A percentile compares a stretch with the other conserved stretches of the same genome.
Evolutionary conservation across 2,329 filamentous ascomycete genomes (phyloP).

Genomic region (Calonectria leucothoes): DNA sequence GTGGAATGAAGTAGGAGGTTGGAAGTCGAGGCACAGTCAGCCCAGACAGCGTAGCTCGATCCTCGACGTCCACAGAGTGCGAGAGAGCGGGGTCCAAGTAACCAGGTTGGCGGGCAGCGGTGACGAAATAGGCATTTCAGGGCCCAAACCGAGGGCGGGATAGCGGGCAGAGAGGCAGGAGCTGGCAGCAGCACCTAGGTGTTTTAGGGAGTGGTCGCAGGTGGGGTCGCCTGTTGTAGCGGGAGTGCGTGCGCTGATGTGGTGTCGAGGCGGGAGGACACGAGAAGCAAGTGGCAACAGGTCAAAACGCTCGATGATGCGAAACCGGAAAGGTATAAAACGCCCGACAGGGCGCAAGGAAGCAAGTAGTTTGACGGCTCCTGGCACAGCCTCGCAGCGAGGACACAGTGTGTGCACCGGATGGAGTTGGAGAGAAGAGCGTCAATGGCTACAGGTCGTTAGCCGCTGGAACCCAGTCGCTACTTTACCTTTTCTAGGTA

Average conservation of each 20-base stretch:
- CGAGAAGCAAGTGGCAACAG: not conserved
- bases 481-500: constrained; percentile 2
- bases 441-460: not conserved
- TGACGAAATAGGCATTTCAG: constrained; percentile 39
- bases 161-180: constrained; percentile 1
- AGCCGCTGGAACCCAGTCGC: constrained; percentile 16
- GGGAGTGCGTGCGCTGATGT: not conserved
- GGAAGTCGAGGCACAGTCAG: constrained; percentile 22
- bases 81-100: constrained; percentile 41
- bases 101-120: constrained; percentile 37
- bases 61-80: constrained; percentile 34
- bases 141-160: constrained; percentile 4
- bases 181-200: constrained; percentile 3
- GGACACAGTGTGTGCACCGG: not conserved
- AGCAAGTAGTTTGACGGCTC: not conserved
- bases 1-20: constrained; percentile 3
- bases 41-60: constrained; percentile 22
- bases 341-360: not conserved
- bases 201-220: not conserved
- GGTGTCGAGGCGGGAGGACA: not conserved
- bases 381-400: constrained; percentile 6
- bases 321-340: not conserved
- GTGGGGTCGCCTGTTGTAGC: not conserved
- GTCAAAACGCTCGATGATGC: not conserved
- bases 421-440: not conserved